Evolutionary conservation across 2,329 filamentous ascomycete species (phyloP), one percentile per base, ranked within the genome.

Genomic region (Penicillium paneum): DNA sequence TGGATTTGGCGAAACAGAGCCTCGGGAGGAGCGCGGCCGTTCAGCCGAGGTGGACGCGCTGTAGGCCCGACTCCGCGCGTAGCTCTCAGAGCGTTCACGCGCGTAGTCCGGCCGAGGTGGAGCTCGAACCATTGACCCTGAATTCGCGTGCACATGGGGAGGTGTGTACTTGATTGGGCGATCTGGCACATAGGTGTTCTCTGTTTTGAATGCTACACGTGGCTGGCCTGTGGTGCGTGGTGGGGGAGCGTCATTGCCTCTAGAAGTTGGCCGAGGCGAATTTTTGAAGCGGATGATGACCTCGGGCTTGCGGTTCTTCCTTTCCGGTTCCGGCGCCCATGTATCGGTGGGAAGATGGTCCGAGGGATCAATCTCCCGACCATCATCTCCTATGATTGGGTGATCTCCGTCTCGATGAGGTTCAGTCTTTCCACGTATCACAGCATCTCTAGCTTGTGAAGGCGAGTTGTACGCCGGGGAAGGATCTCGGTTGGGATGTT

Each of bases 271-370:
- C 57, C 60, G 56, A 34, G 73, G 65, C 3, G 69, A 66, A 50
- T 76, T 71, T 28, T 76, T 76, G 59, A 79, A 79, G 11, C 76
- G 74, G 43, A 79, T 71, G 15, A 78, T 75, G 26, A 79, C 74
- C 43, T 78, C 77, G 21, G 77, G 73, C 69, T 81, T 73, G 47
- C 71, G 72, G 44, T 67, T 73, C 61, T 86, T 87, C 36, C 78
- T 78, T 59, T 85, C 83, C 2, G 84, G 84, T 63, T 87, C 84
- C 0, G 84, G 84, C 0, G 84, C 84, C 84, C 84, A 87, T 2
- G 82, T 83, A 57, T 85, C 81, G 3, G 84, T 77, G 0, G 84
- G 84, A 2, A 87, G 75, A 65, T 87, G 83, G 66, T 87, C 84
- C 0, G 83, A 85, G 5, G 84, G 84, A 68, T 87, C 84, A 61